Percentiles rank a stretch among this genome's conserved stretches.
Evolutionary conservation across 2,329 filamentous ascomycete genomes (phyloP).

Genomic region (Arthrinium puccinioides): DNA sequence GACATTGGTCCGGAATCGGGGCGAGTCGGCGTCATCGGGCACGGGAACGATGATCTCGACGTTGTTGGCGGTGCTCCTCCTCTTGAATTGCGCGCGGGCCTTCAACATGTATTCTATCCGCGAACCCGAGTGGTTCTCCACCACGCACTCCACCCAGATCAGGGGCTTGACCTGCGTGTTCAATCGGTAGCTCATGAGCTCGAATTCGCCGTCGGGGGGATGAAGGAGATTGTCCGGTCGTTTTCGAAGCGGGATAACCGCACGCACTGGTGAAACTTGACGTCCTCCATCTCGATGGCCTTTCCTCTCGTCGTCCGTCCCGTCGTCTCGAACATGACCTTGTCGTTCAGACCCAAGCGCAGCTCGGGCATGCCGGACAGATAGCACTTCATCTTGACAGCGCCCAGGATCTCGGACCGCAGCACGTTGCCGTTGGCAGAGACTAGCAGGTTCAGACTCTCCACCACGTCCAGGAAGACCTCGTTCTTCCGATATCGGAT

Average conservation of each 20-base stretch:
- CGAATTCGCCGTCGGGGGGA: constrained; percentile 98
- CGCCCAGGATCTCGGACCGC: constrained; percentile 90
- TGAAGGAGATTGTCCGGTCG: constrained; percentile 97
- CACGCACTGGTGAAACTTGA: constrained; percentile 99
- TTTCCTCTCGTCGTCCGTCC: constrained; percentile 90
- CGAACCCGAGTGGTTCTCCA: constrained; percentile 91
- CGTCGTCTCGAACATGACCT: constrained; percentile 99
- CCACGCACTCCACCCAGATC: constrained; percentile 97
- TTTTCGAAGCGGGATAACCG: constrained; percentile 95
- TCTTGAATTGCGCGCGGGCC: constrained; percentile 96
- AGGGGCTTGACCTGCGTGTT: constrained; percentile 98
- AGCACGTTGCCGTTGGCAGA: constrained; percentile 92
- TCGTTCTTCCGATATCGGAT: constrained; percentile 99
- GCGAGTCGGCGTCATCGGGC: constrained; percentile 92
- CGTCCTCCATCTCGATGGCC: constrained; percentile 98
- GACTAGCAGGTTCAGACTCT: constrained; percentile 92
- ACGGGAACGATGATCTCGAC: constrained; percentile 97
- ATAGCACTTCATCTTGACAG: constrained; percentile 99
- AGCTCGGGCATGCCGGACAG: constrained; percentile 97
- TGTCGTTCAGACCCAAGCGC: constrained; percentile 91
- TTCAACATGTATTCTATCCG: constrained; percentile 99
- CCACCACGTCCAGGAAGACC: constrained; percentile 95
- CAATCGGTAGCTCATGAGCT: constrained; percentile 97
- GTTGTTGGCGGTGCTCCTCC: constrained; percentile 94
- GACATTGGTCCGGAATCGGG: constrained; percentile 94